phyloP scores from a whole-genome alignment of 192 early-diverging fungal species.

The Podila horticola region DNA sequence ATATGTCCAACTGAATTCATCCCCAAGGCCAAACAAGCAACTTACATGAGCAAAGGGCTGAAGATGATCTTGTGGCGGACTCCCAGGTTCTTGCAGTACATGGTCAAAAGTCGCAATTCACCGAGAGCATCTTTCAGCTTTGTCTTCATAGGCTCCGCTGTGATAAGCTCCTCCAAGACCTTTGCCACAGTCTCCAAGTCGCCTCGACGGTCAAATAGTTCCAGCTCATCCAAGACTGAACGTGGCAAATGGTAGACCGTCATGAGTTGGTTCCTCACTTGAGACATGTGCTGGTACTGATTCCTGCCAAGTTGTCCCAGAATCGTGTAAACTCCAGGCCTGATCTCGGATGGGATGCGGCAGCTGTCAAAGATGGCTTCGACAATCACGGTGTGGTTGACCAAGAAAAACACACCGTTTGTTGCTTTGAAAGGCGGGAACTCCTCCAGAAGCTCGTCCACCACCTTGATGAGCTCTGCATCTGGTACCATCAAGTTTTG shows the following conservation, averaged over 20 bases:
- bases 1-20: background rate
- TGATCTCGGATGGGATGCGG: conserved; percentile 68
- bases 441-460: conserved; percentile 76
- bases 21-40: background rate
- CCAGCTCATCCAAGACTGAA: conserved; percentile 71
- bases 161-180: conserved; percentile 58
- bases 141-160: conserved; percentile 44
- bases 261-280: conserved; percentile 70
- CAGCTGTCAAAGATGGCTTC: conserved; percentile 80
- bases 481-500: conserved; percentile 78
- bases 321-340: conserved; percentile 63
- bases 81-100: conserved; percentile 57
- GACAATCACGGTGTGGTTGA: conserved; percentile 82
- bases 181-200: conserved; percentile 59
- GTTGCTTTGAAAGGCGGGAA: conserved; percentile 69
- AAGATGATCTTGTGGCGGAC: conserved; percentile 63
- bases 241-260: conserved; percentile 66
- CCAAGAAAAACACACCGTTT: conserved; percentile 66
- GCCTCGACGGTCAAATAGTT: conserved; percentile 69
- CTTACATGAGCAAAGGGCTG: conserved; percentile 62
- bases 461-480: conserved; percentile 89
- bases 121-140: conserved; percentile 52
- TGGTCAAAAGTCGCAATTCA: conserved; percentile 51
- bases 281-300: conserved; percentile 56
- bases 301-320: conserved; percentile 71